These are phyloP conservation scores for Alternaria sp. DNA, from an alignment of 2,329 filamentous ascomycete genomes.

Conservation along the genomic window DNA sequence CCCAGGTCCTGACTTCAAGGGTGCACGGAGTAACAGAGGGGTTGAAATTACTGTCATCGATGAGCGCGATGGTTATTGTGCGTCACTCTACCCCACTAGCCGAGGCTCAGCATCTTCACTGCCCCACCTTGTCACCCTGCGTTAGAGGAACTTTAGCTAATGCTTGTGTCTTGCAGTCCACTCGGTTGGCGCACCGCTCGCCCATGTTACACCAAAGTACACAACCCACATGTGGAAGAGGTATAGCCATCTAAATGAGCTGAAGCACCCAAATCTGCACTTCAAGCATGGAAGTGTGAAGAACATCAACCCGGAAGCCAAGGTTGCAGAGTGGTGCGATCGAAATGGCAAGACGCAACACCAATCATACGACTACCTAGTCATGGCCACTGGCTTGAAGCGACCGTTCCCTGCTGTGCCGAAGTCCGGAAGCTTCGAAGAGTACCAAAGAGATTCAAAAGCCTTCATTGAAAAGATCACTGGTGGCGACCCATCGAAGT, in stretches of 20 bases:
- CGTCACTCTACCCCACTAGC: slow-evolving; percentile 40
- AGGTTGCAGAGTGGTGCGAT: slow-evolving; percentile 63
- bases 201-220: slow-evolving; percentile 68
- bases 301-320: slow-evolving; percentile 64
- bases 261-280: slow-evolving; percentile 67
- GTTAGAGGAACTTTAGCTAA: slow-evolving; percentile 24
- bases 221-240: slow-evolving; percentile 73
- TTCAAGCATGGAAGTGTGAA: slow-evolving; percentile 71
- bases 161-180: slow-evolving; percentile 62
- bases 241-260: slow-evolving; percentile 69
- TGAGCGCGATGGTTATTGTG: slow-evolving; percentile 84
- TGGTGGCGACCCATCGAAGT: slow-evolving; percentile 32
- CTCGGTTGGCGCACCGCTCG: slow-evolving; percentile 76
- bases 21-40: slow-evolving; percentile 55
- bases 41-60: slow-evolving; percentile 77
- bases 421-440: slow-evolving; percentile 65
- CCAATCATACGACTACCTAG: slow-evolving; percentile 73
- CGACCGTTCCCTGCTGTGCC: slow-evolving; percentile 77
- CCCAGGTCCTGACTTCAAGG: slow-evolving; percentile 45
- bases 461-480: slow-evolving; percentile 62
- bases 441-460: slow-evolving; percentile 68
- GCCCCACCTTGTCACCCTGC: slow-evolving; percentile 12
- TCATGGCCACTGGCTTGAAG: slow-evolving; percentile 73
- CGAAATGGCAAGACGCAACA: slow-evolving; percentile 55
- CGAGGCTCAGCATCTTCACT: slow-evolving; percentile 17